These are phyloP conservation scores for Leishmania braziliensis DNA, from an alignment of 208 protist species.

Conservation along the genomic window DNA sequence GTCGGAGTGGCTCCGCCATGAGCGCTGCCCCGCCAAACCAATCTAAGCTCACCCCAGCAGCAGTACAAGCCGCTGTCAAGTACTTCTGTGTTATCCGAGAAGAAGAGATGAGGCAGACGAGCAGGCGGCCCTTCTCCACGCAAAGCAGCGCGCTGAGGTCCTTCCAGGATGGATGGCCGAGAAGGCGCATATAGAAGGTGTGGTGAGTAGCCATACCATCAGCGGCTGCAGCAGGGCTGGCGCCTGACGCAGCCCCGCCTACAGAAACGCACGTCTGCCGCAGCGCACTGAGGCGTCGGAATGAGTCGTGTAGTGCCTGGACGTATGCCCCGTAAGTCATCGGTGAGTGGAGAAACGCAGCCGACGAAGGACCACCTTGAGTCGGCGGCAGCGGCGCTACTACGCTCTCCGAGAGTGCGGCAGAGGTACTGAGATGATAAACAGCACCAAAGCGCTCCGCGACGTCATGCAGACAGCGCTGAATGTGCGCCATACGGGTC, in stretches of 20 bases:
- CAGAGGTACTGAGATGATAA: slow-evolving; percentile 41
- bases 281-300: slow-evolving; percentile 23
- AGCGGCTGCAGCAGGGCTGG: neutral
- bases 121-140: slow-evolving; percentile 53
- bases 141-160: slow-evolving; percentile 58
- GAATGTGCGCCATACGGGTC: slow-evolving; percentile 16
- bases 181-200: slow-evolving; percentile 45
- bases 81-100: slow-evolving; percentile 68
- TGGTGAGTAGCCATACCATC: slow-evolving; percentile 29
- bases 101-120: slow-evolving; percentile 61
- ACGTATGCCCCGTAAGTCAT: slow-evolving; percentile 32
- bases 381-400: neutral
- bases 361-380: neutral
- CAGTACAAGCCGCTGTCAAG: slow-evolving; percentile 33
- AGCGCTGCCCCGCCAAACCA: slow-evolving; percentile 68
- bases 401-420: slow-evolving; percentile 17
- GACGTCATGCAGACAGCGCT: slow-evolving; percentile 23
- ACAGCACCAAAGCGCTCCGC: slow-evolving; percentile 27
- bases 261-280: slow-evolving; percentile 5
- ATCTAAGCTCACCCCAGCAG: slow-evolving; percentile 29
- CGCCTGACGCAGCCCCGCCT: neutral
- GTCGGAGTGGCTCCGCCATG: slow-evolving; percentile 37
- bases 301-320: slow-evolving; percentile 20
- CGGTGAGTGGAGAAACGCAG: neutral
- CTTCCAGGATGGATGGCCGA: slow-evolving; percentile 50